Evolutionary conservation across 805 yeast species (phyloP), one percentile per base, ranked within the genome.

Genomic region (Priceomyces fermenticarens): DNA sequence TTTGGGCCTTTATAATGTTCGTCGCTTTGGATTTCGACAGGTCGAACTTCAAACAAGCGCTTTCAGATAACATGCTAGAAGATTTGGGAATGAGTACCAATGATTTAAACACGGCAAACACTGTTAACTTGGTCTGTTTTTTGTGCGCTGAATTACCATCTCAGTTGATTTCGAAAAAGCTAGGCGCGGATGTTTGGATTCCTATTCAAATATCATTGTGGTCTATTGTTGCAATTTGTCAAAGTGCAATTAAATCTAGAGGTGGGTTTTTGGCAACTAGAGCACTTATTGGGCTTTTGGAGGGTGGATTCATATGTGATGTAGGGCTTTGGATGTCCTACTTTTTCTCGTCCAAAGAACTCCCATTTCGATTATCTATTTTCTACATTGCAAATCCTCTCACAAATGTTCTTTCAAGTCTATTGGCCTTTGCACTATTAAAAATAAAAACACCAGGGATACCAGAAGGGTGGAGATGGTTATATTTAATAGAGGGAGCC

Each of bases 251-350:
- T 41, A 58, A 47, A 2, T 58, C 58, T 32, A 67, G 59, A 42
- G 52, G 65, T 1, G 69, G 76, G 0, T 81, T 78, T 45, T 65
- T 60, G 41, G 65, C 63, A 8, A 68, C 78, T 4, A 63, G 86
- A 45, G 73, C 74, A 0, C 61, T 79, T 4, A 52, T 80, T 31
- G 88, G 84, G 2, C 50, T 73, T 3, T 56, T 77, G 11, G 81
- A 83, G 55, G 88, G 88, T 42, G 88, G 88, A 0, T 81, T 81
- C 44, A 81, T 84, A 39, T 82, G 84, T 26, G 88, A 82, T 49
- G 60, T 75, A 28, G 71, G 77, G 41, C 60, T 82, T 35, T 83
- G 83, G 79, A 62, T 83, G 56, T 74, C 83, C 2, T 83, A 81
- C 58, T 83, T 82, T 60, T 84, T 77, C 62, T 83, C 79, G 7